Conservation (phyloP, 768 basidiomycete species). For the Amylocystis lapponica region DNA sequence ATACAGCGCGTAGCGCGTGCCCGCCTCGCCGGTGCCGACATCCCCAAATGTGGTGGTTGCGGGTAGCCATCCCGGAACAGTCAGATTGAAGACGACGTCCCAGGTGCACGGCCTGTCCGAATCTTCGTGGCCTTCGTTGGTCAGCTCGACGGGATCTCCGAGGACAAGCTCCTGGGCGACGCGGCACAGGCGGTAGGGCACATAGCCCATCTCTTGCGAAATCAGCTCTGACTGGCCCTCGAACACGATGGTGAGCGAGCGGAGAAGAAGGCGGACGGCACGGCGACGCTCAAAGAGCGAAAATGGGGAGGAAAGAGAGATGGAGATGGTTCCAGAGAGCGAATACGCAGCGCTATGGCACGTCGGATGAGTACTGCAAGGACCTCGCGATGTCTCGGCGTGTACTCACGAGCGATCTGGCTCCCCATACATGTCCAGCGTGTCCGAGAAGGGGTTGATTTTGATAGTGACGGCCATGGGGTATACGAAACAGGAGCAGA, state of each 20-base stretch:
- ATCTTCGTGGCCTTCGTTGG: slow-evolving; percentile 60
- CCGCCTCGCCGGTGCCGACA: slow-evolving; percentile 34
- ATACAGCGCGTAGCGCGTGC: slow-evolving; percentile 60
- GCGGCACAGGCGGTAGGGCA: slow-evolving; percentile 60
- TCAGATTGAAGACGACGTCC: slow-evolving; percentile 76
- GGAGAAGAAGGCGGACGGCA: slow-evolving; percentile 48
- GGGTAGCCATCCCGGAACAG: slow-evolving; percentile 90
- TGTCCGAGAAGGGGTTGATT: slow-evolving; percentile 51
- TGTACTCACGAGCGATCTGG: slow-evolving; percentile 64
- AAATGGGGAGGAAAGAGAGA: slow-evolving; percentile 48
- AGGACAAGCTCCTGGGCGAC: slow-evolving; percentile 58
- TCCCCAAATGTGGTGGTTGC: slow-evolving; percentile 42
- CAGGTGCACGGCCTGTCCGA: slow-evolving; percentile 53
- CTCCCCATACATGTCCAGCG: slow-evolving; percentile 67
- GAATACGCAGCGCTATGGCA: slow-evolving; percentile 73
- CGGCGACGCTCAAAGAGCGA: slow-evolving; percentile 52
- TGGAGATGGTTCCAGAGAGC: slow-evolving; percentile 72
- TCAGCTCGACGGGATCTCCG: slow-evolving; percentile 50
- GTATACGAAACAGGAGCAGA: not conserved
- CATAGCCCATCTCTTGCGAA: slow-evolving; percentile 60
- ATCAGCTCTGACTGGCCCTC: slow-evolving; percentile 83
- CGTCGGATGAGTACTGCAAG: too few species aligned
- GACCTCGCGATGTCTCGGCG: too few species aligned
- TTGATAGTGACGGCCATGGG: slow-evolving; percentile 62
- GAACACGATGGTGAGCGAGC: slow-evolving; percentile 70